A percentile compares a stretch with the other conserved stretches of the same genome.
These are phyloP conservation scores for Leccinum fallax DNA, from an alignment of 1,284 basidiomycete species.

Conservation along the genomic window DNA sequence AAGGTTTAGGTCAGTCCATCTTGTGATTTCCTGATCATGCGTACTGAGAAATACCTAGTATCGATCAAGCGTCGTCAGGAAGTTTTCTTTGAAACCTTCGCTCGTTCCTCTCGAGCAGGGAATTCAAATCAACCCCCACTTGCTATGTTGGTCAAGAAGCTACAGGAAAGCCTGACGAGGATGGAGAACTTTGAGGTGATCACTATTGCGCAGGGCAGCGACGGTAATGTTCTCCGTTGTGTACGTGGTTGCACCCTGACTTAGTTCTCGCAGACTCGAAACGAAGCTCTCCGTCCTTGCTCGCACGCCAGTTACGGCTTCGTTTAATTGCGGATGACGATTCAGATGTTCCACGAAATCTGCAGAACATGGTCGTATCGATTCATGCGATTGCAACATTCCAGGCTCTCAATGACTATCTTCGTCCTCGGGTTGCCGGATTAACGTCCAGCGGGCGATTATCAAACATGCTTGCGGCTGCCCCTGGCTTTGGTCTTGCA, in stretches of 20 bases:
- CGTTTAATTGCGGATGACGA: constrained; percentile 87
- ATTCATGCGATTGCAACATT: constrained; percentile 97
- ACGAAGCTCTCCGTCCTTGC: constrained; percentile 80
- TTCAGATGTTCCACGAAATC: constrained; percentile 81
- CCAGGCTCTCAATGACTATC: constrained; percentile 92
- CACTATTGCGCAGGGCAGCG: constrained; percentile 77
- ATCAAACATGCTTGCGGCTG: constrained; percentile 86
- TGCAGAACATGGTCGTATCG: constrained; percentile 90
- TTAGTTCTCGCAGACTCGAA: constrained; percentile 63
- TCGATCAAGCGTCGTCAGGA: constrained; percentile 62
- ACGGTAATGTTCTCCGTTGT: constrained; percentile 49
- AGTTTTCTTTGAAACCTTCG: constrained; percentile 75
- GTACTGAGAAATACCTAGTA: constrained; percentile 45
- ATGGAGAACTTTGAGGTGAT: constrained; percentile 95
- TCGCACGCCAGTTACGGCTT: constrained; percentile 87
- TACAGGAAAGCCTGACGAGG: constrained; percentile 91
- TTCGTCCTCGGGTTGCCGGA: constrained; percentile 88
- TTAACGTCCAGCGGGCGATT: constrained; percentile 66
- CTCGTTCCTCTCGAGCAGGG: constrained; percentile 50
- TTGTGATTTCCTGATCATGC: constrained; percentile 8
- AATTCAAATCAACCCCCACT: constrained; percentile 61
- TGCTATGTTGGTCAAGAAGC: constrained; percentile 85
- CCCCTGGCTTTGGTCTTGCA: constrained; percentile 64
- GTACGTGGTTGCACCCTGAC: constrained; percentile 7
- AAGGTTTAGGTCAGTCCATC: constrained; percentile 37